Conservation (phyloP, 1,284 basidiomycete genomes). For the Coniophora puteana region DNA sequence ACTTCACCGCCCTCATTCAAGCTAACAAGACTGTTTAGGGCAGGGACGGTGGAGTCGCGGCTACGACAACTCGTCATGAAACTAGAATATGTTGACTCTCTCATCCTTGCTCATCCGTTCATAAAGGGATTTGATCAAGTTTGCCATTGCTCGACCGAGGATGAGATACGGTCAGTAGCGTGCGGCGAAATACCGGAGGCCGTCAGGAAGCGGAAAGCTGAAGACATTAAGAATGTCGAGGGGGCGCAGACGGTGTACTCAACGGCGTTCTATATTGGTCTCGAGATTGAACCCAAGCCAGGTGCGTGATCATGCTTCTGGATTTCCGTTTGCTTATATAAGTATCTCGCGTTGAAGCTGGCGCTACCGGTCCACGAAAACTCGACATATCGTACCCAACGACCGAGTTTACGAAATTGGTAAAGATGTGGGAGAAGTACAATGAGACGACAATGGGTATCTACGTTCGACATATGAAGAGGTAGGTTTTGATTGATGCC, state of each 20-base stretch:
- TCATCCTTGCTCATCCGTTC: slow-evolving; percentile 93
- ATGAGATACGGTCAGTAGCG: slow-evolving; percentile 88
- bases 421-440: slow-evolving; percentile 96
- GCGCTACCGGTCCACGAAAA: slow-evolving; percentile 67
- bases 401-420: slow-evolving; percentile 92
- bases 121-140: slow-evolving; percentile 92
- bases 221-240: slow-evolving; percentile 79
- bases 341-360: slow-evolving; percentile 42
- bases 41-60: slow-evolving; percentile 96
- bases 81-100: slow-evolving; percentile 91
- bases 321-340: slow-evolving; percentile 15
- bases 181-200: slow-evolving; percentile 81
- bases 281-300: slow-evolving; percentile 89
- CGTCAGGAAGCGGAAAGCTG: slow-evolving; percentile 70
- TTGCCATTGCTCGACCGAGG: slow-evolving; percentile 79
- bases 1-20: slow-evolving; percentile 16
- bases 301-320: slow-evolving; percentile 47
- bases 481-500: slow-evolving; percentile 46
- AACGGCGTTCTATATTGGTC: slow-evolving; percentile 95
- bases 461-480: slow-evolving; percentile 90
- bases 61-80: slow-evolving; percentile 97
- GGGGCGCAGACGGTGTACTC: slow-evolving; percentile 81
- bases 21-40: slow-evolving; percentile 42
- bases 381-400: slow-evolving; percentile 98
- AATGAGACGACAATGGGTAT: slow-evolving; percentile 94